Evolutionary conservation across 106 monocot species (phyloP).

Genomic region (Dendrobium nobile): DNA sequence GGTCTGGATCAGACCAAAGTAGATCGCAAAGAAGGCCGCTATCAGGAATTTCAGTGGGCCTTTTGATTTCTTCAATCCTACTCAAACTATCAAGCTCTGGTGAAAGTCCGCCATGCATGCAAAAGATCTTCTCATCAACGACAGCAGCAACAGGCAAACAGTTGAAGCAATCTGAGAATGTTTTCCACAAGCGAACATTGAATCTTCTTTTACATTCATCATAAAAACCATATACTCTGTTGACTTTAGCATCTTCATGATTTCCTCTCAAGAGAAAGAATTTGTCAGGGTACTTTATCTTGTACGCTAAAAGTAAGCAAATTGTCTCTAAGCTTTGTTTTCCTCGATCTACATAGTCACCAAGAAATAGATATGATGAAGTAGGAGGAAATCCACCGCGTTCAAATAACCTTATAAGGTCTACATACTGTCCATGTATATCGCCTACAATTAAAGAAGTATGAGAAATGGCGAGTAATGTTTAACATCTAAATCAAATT

Average conservation of each 20-base stretch:
- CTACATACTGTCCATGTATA: conserved; percentile 65
- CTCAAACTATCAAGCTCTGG: conserved; percentile 49
- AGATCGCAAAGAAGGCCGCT: conserved; percentile 65
- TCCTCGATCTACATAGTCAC: conserved; percentile 75
- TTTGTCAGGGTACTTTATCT: conserved; percentile 65
- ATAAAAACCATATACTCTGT: conserved; percentile 71
- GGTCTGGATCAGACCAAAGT: conserved; percentile 68
- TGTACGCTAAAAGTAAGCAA: conserved; percentile 64
- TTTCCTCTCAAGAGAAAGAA: conserved; percentile 62
- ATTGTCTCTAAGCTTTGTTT: conserved; percentile 69
- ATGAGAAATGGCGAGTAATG: neutral
- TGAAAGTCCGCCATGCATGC: conserved; percentile 72
- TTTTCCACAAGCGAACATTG: conserved; percentile 74
- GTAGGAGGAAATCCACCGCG: conserved; percentile 61
- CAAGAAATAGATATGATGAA: conserved; percentile 61
- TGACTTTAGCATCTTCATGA: conserved; percentile 77
- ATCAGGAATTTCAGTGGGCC: conserved; percentile 67
- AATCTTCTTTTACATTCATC: conserved; percentile 73
- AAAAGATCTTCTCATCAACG: conserved; percentile 56
- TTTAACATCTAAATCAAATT: neutral
- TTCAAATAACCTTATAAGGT: conserved; percentile 59
- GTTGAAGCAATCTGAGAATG: conserved; percentile 70
- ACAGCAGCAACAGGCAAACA: conserved; percentile 64
- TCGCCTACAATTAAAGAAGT: conserved; percentile 30
- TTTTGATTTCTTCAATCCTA: conserved; percentile 37